A percentile compares a stretch with the other conserved stretches of the same genome.
Conservation (phyloP, 106 monocot genomes). For the Vanilla planifolia region DNA sequence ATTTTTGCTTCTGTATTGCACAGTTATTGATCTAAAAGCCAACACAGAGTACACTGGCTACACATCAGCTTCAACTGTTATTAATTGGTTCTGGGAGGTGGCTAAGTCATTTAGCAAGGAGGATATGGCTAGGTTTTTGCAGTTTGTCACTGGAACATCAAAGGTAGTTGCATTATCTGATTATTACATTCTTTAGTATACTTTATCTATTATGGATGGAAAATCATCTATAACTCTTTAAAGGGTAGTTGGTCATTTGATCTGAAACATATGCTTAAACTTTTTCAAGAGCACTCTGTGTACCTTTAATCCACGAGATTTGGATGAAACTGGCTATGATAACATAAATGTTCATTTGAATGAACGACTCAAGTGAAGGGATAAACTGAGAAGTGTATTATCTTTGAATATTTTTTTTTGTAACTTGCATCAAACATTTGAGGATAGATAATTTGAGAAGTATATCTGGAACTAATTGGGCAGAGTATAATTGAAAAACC, state of each 20-base stretch:
- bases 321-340: too few species aligned
- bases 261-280: not conserved
- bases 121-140: slow-evolving; percentile 63
- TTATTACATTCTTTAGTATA: not conserved
- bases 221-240: not conserved
- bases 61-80: slow-evolving; percentile 38
- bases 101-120: slow-evolving; percentile 72
- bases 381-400: too few species aligned
- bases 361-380: too few species aligned
- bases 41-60: slow-evolving; percentile 76
- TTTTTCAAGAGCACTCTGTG: too few species aligned
- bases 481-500: too few species aligned
- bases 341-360: too few species aligned
- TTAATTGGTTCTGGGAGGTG: slow-evolving; percentile 81
- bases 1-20: not conserved
- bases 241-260: not conserved
- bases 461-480: too few species aligned
- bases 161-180: slow-evolving; percentile 29
- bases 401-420: too few species aligned
- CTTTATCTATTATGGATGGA: not conserved
- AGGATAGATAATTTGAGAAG: too few species aligned
- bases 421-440: too few species aligned
- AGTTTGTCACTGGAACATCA: slow-evolving; percentile 80
- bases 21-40: slow-evolving; percentile 67
- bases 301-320: too few species aligned